Percentiles rank a stretch among this genome's conserved stretches.
Conservation (phyloP, 2,329 filamentous ascomycete species). For the Sordariomycetes sp. region DNA sequence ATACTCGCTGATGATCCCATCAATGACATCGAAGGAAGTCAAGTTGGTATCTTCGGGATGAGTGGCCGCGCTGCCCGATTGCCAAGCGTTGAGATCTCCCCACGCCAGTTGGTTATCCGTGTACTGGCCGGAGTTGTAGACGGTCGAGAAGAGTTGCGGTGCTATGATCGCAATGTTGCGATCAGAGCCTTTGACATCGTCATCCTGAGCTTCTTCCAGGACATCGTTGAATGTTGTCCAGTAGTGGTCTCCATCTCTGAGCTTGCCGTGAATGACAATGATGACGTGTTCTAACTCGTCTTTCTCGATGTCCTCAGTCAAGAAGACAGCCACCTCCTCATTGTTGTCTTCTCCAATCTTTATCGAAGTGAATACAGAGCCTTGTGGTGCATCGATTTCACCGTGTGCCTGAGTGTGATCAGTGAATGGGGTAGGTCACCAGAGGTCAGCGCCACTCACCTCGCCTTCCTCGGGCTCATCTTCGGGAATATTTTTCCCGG, state of each 20-base stretch:
- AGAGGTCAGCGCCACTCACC: neutral
- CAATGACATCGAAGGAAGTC: conserved; percentile 6
- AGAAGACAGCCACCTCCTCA: neutral
- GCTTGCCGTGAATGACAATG: conserved; percentile 6
- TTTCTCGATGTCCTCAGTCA: conserved; percentile 1
- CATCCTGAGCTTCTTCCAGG: neutral
- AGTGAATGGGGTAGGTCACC: neutral
- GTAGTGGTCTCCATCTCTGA: conserved; percentile 5
- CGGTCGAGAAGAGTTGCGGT: conserved; percentile 5
- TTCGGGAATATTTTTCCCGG: neutral
- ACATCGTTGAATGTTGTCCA: conserved; percentile 5
- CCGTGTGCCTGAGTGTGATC: neutral
- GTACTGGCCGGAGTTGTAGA: conserved; percentile 6
- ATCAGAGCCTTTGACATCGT: neutral
- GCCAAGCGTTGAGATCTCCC: conserved; percentile 7
- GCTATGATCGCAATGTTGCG: conserved; percentile 2
- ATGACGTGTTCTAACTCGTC: neutral
- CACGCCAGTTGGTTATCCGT: conserved; percentile 5
- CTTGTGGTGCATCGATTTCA: neutral
- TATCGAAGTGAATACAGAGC: neutral
- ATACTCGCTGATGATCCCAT: conserved; percentile 3
- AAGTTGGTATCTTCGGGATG: conserved; percentile 3
- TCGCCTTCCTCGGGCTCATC: neutral
- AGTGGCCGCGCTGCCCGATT: conserved; percentile 3
- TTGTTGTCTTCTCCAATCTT: neutral